phyloP scores from a whole-genome alignment of 257 asterid genomes.

The Lycium ferocissimum region DNA sequence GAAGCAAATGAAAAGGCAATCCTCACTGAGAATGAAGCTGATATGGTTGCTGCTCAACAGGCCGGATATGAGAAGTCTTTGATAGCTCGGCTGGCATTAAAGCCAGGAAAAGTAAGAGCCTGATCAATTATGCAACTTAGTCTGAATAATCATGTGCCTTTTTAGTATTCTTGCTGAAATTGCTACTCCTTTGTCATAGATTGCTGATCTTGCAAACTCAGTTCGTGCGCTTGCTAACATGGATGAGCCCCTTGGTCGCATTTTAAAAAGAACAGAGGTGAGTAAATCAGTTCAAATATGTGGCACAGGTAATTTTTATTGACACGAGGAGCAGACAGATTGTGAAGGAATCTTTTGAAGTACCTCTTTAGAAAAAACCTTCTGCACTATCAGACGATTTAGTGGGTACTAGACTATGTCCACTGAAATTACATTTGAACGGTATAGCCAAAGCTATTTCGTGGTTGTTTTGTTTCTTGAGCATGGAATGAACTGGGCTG shows the following conservation, averaged over 20 bases:
- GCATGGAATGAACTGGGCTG: neutral
- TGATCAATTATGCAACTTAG: neutral
- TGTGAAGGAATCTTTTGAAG: conserved; percentile 25
- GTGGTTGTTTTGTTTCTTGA: conserved; percentile 18
- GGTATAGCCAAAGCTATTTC: conserved; percentile 3
- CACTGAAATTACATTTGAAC: neutral
- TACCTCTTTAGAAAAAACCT: neutral
- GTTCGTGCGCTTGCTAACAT: conserved; percentile 71
- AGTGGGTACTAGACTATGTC: conserved; percentile 14
- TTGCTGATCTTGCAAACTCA: conserved; percentile 69
- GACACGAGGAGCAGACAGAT: neutral
- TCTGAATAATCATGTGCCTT: conserved; percentile 20
- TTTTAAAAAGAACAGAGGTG: conserved; percentile 79
- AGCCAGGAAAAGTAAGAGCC: conserved; percentile 59
- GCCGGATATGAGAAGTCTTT: conserved; percentile 75
- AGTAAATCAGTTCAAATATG: conserved; percentile 23
- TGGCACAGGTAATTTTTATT: neutral
- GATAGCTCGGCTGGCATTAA: conserved; percentile 68
- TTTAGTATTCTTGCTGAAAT: conserved; percentile 8
- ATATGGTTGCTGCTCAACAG: conserved; percentile 62
- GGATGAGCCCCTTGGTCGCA: conserved; percentile 85
- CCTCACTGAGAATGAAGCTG: conserved; percentile 65
- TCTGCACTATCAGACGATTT: conserved; percentile 17
- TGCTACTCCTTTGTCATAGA: conserved; percentile 32
- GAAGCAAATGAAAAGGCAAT: conserved; percentile 58